Percentiles rank a stretch among this genome's conserved stretches.
These are phyloP conservation scores for Vigna nakashimae DNA, from an alignment of 306 rosid species.

Conservation along the genomic window DNA sequence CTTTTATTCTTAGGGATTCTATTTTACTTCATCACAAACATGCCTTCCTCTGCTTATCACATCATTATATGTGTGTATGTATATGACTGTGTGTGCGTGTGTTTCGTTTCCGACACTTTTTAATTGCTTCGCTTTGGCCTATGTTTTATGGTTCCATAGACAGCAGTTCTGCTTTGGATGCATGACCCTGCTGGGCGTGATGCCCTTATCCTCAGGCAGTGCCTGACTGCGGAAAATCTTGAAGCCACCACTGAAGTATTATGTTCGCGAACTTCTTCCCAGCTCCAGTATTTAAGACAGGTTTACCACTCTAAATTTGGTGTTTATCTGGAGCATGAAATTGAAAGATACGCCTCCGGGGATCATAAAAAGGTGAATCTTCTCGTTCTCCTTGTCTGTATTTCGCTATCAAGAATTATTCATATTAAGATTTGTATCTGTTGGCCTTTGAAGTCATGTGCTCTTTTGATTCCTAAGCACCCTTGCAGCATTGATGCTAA, in stretches of 20 bases:
- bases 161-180: conserved; percentile 78
- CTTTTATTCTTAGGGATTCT: not conserved
- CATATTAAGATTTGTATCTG: not conserved
- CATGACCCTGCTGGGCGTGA: conserved; percentile 84
- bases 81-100: too few species aligned
- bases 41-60: not conserved
- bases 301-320: conserved; percentile 61
- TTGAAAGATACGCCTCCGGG: conserved; percentile 58
- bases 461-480: not conserved
- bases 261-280: conserved; percentile 80
- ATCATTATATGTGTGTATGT: too few species aligned
- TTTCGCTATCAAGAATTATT: not conserved
- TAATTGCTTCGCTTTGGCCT: too few species aligned
- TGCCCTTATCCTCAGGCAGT: conserved; percentile 58
- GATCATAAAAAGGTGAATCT: conserved; percentile 67
- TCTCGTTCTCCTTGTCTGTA: conserved; percentile 29
- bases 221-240: conserved; percentile 46
- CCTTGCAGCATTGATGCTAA: not conserved
- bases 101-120: too few species aligned
- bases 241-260: conserved; percentile 79
- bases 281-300: conserved; percentile 75
- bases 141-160: conserved; percentile 47
- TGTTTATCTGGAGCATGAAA: conserved; percentile 61
- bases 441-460: not conserved
- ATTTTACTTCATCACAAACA: not conserved